Evolutionary conservation across 139 green algal species (phyloP).

Genomic region (Chlamydomonas incerta): DNA sequence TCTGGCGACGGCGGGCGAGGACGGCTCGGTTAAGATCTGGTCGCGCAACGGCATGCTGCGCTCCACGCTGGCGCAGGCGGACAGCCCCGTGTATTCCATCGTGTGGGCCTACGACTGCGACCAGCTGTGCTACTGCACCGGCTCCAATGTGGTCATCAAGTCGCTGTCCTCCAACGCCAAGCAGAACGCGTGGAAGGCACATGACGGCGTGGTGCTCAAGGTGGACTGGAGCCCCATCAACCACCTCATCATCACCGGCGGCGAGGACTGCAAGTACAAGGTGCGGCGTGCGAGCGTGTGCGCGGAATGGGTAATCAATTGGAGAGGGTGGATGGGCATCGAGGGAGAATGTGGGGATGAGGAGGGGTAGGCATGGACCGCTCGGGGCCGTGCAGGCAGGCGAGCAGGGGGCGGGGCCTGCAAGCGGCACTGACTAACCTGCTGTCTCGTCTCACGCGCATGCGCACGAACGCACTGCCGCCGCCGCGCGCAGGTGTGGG

Average conservation of each 20-base stretch:
- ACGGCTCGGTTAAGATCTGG: conserved; percentile 86
- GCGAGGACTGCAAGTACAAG: conserved; percentile 88
- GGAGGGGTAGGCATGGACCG: too few species aligned
- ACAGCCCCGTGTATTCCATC: conserved; percentile 73
- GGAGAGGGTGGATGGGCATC: neutral
- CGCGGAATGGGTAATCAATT: too few species aligned
- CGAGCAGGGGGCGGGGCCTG: too few species aligned
- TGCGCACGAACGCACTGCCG: too few species aligned
- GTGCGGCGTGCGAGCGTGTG: too few species aligned
- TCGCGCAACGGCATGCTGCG: conserved; percentile 84
- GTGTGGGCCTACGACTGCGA: conserved; percentile 76
- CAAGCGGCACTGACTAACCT: too few species aligned
- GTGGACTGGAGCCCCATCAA: conserved; percentile 82
- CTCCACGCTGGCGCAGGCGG: conserved; percentile 66
- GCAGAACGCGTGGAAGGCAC: conserved; percentile 63
- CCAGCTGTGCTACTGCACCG: conserved; percentile 70
- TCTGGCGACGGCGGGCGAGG: conserved; percentile 82
- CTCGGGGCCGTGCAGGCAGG: too few species aligned
- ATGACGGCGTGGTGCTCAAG: conserved; percentile 64
- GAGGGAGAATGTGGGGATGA: too few species aligned
- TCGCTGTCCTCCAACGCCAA: conserved; percentile 59
- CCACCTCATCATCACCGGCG: conserved; percentile 77
- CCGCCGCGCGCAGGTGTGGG: conserved; percentile 70
- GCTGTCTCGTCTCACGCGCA: too few species aligned
- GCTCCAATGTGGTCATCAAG: conserved; percentile 69